phyloP scores from a whole-genome alignment of 1,139 yeast species.

The Protomyces pachydermus region DNA sequence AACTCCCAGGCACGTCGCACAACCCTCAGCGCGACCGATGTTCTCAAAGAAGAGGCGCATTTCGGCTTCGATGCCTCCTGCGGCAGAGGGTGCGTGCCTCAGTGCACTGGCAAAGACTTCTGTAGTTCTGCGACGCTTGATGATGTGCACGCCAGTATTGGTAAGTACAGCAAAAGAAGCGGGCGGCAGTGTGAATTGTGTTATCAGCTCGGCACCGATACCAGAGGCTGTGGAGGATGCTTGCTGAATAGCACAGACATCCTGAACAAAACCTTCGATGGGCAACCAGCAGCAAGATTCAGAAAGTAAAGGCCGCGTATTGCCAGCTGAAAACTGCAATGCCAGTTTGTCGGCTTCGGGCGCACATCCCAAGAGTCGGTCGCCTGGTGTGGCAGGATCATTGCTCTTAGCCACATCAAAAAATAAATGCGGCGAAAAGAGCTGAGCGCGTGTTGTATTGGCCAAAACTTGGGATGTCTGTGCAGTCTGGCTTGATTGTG shows the following conservation, averaged over 20 bases:
- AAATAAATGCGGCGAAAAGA: conserved; percentile 80
- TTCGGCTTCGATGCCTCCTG: conserved; percentile 29
- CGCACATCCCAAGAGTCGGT: conserved; percentile 65
- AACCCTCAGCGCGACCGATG: conserved; percentile 69
- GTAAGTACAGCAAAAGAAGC: conserved; percentile 74
- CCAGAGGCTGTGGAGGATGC: conserved; percentile 73
- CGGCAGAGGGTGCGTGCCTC: conserved; percentile 25
- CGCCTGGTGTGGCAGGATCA: conserved; percentile 36
- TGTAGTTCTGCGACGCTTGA: conserved; percentile 74
- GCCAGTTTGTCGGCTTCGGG: conserved; percentile 73
- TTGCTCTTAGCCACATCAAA: conserved; percentile 44
- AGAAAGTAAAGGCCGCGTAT: conserved; percentile 50
- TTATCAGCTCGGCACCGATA: conserved; percentile 74
- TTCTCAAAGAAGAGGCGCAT: conserved; percentile 47
- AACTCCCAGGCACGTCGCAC: conserved; percentile 77
- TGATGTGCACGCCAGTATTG: conserved; percentile 67
- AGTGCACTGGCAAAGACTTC: conserved; percentile 40
- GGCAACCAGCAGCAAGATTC: conserved; percentile 68
- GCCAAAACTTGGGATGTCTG: conserved; percentile 6
- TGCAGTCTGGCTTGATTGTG: not conserved
- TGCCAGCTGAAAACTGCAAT: conserved; percentile 45
- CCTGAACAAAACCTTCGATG: conserved; percentile 62
- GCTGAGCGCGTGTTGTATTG: conserved; percentile 39
- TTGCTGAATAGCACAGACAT: conserved; percentile 56
- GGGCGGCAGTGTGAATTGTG: conserved; percentile 61